These are phyloP conservation scores for Pseudocercospora eumusae DNA, from an alignment of 2,329 filamentous ascomycete genomes.

Conservation along the genomic window DNA sequence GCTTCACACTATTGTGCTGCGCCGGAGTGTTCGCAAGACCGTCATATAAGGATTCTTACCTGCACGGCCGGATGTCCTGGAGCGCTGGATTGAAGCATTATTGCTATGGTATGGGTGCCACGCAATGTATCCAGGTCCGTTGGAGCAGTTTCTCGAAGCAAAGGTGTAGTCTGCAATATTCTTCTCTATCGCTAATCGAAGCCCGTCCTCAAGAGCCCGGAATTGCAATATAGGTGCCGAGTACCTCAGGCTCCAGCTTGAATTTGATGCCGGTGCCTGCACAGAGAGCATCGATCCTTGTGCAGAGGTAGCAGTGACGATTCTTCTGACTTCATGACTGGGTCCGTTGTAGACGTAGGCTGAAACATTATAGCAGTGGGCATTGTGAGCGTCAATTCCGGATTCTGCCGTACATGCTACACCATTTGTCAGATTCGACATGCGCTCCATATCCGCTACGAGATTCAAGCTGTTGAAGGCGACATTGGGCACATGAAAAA, in stretches of 20 bases:
- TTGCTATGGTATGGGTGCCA: too few species aligned
- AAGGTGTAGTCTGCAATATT: too few species aligned
- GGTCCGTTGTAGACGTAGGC: background rate
- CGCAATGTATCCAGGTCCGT: too few species aligned
- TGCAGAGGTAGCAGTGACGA: background rate
- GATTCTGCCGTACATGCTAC: background rate
- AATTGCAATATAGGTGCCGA: background rate
- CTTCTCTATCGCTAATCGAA: too few species aligned
- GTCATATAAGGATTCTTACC: background rate
- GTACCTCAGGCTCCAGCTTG: background rate
- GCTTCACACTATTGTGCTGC: background rate
- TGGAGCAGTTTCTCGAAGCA: too few species aligned
- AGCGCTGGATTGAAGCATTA: background rate
- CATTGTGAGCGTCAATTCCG: background rate
- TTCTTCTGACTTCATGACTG: background rate
- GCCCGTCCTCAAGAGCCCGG: too few species aligned
- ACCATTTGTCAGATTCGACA: background rate
- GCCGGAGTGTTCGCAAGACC: background rate
- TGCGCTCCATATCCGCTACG: conserved; percentile 7
- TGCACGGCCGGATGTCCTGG: background rate
- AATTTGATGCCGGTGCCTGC: background rate
- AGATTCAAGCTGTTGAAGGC: conserved; percentile 4
- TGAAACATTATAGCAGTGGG: background rate
- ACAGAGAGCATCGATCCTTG: background rate
- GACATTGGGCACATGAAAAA: background rate